Conservation (phyloP, 176 grass and related monocot genomes). For the Tillandsia leiboldiana region DNA sequence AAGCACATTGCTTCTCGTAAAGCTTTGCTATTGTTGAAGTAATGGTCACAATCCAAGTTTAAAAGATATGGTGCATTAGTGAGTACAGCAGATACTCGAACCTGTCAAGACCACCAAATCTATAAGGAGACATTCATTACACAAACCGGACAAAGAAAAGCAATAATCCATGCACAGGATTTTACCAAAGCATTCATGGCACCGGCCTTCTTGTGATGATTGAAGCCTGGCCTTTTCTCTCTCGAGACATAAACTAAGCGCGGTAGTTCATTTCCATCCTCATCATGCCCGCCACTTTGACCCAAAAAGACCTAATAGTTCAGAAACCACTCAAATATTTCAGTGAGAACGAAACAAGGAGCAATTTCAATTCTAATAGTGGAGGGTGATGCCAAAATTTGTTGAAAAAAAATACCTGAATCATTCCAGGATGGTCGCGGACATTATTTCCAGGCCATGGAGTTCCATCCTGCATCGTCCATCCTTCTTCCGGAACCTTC, state of each 20-base stretch:
- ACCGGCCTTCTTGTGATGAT: slow-evolving; percentile 95
- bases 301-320: slow-evolving; percentile 77
- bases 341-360: background rate
- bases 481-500: slow-evolving; percentile 91
- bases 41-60: slow-evolving; percentile 96
- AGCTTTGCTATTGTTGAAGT: slow-evolving; percentile 89
- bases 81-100: slow-evolving; percentile 75
- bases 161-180: background rate
- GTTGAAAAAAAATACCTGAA: slow-evolving; percentile 49
- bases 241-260: slow-evolving; percentile 88
- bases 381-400: background rate
- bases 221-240: slow-evolving; percentile 88
- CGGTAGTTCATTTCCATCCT: slow-evolving; percentile 78
- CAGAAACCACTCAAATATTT: slow-evolving; percentile 11
- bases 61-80: slow-evolving; percentile 75
- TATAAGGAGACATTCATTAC: background rate
- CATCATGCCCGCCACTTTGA: slow-evolving; percentile 82
- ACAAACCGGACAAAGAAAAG: background rate
- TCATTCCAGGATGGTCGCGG: slow-evolving; percentile 93
- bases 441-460: slow-evolving; percentile 92
- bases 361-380: background rate
- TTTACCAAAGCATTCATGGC: slow-evolving; percentile 93
- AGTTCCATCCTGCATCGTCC: slow-evolving; percentile 96
- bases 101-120: slow-evolving; percentile 35
- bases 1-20: slow-evolving; percentile 89